Percentiles rank a stretch among this genome's conserved stretches.
Evolutionary conservation across 352 stramenopile species (phyloP).

Genomic region (Globisporangium heterothallicum): DNA sequence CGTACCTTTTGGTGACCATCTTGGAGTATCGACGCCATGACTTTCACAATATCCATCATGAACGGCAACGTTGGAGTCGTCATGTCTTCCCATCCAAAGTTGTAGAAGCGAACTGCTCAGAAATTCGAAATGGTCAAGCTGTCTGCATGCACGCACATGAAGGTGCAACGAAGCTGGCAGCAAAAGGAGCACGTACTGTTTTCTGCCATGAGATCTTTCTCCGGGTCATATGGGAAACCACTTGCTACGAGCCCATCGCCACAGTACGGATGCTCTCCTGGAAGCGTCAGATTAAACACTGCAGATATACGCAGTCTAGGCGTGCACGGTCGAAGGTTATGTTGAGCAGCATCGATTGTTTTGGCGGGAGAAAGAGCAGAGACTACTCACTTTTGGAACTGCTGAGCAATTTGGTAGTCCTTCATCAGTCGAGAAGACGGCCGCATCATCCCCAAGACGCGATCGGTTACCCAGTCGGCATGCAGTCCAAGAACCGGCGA

Average conservation of each 20-base stretch:
- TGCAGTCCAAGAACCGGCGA: slow-evolving; percentile 76
- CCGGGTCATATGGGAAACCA: slow-evolving; percentile 87
- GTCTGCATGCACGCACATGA: background rate
- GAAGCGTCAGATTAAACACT: slow-evolving; percentile 89
- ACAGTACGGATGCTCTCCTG: slow-evolving; percentile 88
- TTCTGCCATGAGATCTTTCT: slow-evolving; percentile 82
- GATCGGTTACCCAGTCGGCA: slow-evolving; percentile 84
- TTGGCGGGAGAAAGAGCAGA: background rate
- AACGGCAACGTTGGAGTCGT: slow-evolving; percentile 80
- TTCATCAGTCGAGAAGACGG: slow-evolving; percentile 80
- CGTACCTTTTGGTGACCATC: slow-evolving; percentile 54
- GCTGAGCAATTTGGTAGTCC: slow-evolving; percentile 70
- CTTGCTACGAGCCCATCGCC: slow-evolving; percentile 70
- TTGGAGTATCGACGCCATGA: slow-evolving; percentile 71
- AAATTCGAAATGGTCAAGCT: background rate
- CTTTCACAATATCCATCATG: slow-evolving; percentile 86
- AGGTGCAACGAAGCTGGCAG: background rate
- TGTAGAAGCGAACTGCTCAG: slow-evolving; percentile 80
- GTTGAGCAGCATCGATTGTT: background rate
- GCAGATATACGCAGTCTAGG: slow-evolving; percentile 71
- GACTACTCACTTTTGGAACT: slow-evolving; percentile 65
- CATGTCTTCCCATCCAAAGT: slow-evolving; percentile 92
- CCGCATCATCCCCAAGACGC: slow-evolving; percentile 87
- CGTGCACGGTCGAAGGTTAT: slow-evolving; percentile 5
- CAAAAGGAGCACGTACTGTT: slow-evolving; percentile 44